Evolutionary conservation across 2,329 filamentous ascomycete species (phyloP), one percentile per base, ranked within the genome.

Genomic region (Fusarium oxysporum): DNA sequence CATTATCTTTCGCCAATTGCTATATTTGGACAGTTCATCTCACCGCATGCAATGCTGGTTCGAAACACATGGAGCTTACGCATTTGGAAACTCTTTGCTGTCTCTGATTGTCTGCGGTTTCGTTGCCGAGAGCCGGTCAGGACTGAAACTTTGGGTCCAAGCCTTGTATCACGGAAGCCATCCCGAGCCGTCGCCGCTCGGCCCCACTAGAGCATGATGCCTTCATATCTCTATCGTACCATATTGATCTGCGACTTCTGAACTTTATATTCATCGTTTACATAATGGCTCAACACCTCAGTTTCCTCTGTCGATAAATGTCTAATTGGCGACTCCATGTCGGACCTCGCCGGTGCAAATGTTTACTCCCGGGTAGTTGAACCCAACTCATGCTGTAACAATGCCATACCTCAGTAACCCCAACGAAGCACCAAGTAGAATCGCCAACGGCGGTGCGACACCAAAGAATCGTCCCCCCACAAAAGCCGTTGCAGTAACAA

Each of bases 401-500:
- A 69, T 41, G 0, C 45, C 66, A n/a, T 69, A 69, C 6, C 66
- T 64, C 7, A 69, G 4, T 21, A 69, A 6, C 0, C 66, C 66
- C 66, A 69, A 23, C 0, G 45, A 69, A 10, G 66, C 66, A 21
- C 66, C 66, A 21, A 69, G 32, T 0, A 69, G 2, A 12, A 69
- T 65, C 0, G 66, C 58, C 9, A 69, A 32, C 3, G 66, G 51
- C 0, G 67, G 19, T 7, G 66, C 40, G 0, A 69, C 30, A 11
- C 55, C 56, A 32, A 70, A 70, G 9, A 41, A 70, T 0, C 66
- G 28, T 0, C 60, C 53, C 17, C 67, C 67, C 4, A 70, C 59
- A 21, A 70, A 73, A 16, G 73, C 68, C 2, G 80, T 80, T 8
- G 87, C 86, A 4, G 89, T 86, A 3, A 91, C 85, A 7, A 90